Conservation (phyloP, 768 basidiomycete species). For the Calvatia gigantea region DNA sequence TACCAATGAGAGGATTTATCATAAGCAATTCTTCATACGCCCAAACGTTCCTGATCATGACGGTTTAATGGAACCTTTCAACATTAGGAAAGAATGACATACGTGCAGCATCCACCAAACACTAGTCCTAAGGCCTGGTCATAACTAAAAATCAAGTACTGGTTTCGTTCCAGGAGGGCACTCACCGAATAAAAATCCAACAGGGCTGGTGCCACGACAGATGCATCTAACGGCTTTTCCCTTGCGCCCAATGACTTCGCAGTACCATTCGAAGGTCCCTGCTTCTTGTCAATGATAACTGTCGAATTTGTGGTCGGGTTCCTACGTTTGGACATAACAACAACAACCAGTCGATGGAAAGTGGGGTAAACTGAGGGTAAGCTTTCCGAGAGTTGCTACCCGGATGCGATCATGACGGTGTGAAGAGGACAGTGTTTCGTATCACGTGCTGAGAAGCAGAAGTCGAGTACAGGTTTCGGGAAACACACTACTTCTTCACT, state of each 20-base stretch:
- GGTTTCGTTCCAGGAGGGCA: not conserved
- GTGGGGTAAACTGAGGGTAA: not conserved
- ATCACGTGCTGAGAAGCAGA: not conserved
- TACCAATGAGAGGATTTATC: slow-evolving; percentile 66
- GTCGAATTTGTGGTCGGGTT: not conserved
- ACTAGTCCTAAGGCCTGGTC: slow-evolving; percentile 45
- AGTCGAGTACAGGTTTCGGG: not conserved
- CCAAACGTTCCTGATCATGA: slow-evolving; percentile 63
- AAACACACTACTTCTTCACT: slow-evolving; percentile 34
- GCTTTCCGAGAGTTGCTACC: not conserved
- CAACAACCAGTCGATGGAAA: not conserved
- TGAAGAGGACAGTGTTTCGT: not conserved
- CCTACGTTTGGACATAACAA: not conserved
- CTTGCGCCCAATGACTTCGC: not conserved
- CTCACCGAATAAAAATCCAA: slow-evolving; percentile 14
- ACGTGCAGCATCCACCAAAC: slow-evolving; percentile 85
- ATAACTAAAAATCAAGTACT: not conserved
- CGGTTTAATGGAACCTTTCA: not conserved
- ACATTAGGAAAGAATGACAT: slow-evolving; percentile 23
- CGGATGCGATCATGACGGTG: not conserved
- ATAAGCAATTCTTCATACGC: slow-evolving; percentile 72
- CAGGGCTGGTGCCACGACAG: slow-evolving; percentile 14
- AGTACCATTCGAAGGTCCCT: not conserved
- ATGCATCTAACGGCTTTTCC: not conserved
- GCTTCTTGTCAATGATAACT: not conserved